Evolutionary conservation across 164 flowering plant species (phyloP).

Genomic region (Stephania japonica): DNA sequence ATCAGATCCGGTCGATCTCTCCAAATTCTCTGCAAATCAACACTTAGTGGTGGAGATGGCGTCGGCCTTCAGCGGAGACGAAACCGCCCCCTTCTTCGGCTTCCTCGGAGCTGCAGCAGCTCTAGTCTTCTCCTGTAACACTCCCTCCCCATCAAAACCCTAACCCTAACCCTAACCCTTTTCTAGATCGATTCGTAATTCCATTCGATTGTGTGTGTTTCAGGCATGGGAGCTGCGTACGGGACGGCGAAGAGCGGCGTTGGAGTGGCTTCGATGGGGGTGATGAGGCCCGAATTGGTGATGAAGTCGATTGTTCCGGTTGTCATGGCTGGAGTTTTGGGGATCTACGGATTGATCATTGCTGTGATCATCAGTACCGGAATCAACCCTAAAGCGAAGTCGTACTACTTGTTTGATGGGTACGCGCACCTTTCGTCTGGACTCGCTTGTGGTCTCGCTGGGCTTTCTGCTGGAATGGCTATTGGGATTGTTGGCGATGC

Average conservation of each 20-base stretch:
- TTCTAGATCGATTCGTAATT: slow-evolving; percentile 3
- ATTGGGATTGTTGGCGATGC: slow-evolving; percentile 88
- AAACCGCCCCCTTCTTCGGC: slow-evolving; percentile 82
- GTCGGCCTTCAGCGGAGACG: slow-evolving; percentile 67
- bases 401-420: slow-evolving; percentile 77
- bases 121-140: slow-evolving; percentile 73
- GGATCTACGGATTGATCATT: slow-evolving; percentile 77
- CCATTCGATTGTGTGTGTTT: neutral
- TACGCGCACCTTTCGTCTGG: slow-evolving; percentile 84
- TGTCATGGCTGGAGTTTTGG: slow-evolving; percentile 90
- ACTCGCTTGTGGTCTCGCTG: slow-evolving; percentile 85
- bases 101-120: slow-evolving; percentile 87
- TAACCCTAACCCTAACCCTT: neutral
- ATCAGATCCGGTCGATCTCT: slow-evolving; percentile 17
- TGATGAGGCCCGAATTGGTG: slow-evolving; percentile 88
- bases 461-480: slow-evolving; percentile 93
- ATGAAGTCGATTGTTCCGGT: slow-evolving; percentile 91
- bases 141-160: neutral
- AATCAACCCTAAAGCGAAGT: slow-evolving; percentile 79
- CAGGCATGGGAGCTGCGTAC: slow-evolving; percentile 96
- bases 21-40: slow-evolving; percentile 4
- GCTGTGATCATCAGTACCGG: slow-evolving; percentile 91
- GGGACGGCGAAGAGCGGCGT: slow-evolving; percentile 93
- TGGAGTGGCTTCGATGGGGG: slow-evolving; percentile 89
- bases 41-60: slow-evolving; percentile 26